phyloP scores from a whole-genome alignment of 1,284 basidiomycete species.

The Sanghuangporus baumii region DNA sequence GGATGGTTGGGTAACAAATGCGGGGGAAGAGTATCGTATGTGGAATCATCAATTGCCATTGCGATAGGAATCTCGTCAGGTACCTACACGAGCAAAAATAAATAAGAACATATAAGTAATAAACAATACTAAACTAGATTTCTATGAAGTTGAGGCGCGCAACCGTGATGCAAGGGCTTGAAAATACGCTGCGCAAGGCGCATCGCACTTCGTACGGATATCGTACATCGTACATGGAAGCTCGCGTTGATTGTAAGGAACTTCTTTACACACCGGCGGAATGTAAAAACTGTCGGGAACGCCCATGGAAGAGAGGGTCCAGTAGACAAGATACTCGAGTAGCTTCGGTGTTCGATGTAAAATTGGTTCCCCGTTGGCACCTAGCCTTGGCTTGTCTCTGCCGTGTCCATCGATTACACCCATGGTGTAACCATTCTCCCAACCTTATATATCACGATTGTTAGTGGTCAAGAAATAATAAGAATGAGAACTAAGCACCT shows the following conservation, averaged over 20 bases:
- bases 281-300: conserved; percentile 8
- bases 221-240: conserved; percentile 39
- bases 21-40: background rate
- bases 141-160: background rate
- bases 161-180: conserved; percentile 27
- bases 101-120: conserved; percentile 14
- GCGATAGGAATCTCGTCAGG: conserved; percentile 34
- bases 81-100: conserved; percentile 34
- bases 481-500: conserved; percentile 33
- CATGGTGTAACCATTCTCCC: conserved; percentile 14
- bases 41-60: conserved; percentile 5
- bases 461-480: background rate
- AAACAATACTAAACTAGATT: background rate
- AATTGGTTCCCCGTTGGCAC: conserved; percentile 13
- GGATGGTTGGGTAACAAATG: background rate
- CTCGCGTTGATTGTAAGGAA: conserved; percentile 21
- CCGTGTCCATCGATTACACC: background rate
- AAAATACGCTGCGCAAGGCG: conserved; percentile 30
- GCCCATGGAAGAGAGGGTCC: conserved; percentile 26
- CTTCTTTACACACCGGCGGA: conserved; percentile 29
- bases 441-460: conserved; percentile 7
- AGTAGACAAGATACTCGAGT: conserved; percentile 27
- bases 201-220: conserved; percentile 29
- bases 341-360: conserved; percentile 20
- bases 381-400: background rate